Base-by-base conservation (phyloP, 495 filamentous ascomycete genomes). In the Penicillium atrosanguineum region DNA sequence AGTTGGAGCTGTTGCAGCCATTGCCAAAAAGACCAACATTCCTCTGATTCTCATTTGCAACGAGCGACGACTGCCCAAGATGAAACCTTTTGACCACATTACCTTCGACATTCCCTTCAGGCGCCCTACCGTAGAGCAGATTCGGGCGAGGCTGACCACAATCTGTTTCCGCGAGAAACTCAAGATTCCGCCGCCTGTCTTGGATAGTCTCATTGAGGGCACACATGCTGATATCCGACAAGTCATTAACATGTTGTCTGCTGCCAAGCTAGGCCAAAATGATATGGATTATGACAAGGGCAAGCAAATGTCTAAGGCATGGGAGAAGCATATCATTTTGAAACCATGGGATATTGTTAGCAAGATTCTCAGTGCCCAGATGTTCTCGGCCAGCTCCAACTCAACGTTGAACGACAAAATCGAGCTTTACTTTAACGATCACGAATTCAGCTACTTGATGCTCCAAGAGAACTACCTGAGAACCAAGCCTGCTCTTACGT, bases 31-130 rank as follows among this genome's bases (percentile, higher is more conserved):
- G 77, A 90, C 91, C 0, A 86, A 91, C 57, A 87, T 99, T 26
- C 94, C 94, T 1, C 88, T 99, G 58, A 97, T 99, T 54, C 79
- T 97, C 31, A 96, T 99, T 60, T 99, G 95, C 78, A 99, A 99
- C 63, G 94, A 99, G 62, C 86, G 94, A 55, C 85, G 79, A 53
- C 72, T 89, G 46, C 94, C 86, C 34, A 99, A 99, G 79, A 97
- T 99, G 94, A 97, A 90, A 72, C 94, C 94, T 0, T 97, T 99
- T 63, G 91, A 97, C 61, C 73, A 76, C 56, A 85, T 93, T 50
- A 85, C 88, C 18, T 89, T 79, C 63, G 91, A 96, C 48, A 69
- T 99, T 53, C 85, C 85, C 16, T 99, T 99, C 75, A 80, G 84
- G 60, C 87, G 93, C 21, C 94, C 94, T 20, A 95, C 90, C 2